Percentiles rank a stretch among this genome's conserved stretches.
phyloP scores from a whole-genome alignment of 164 flowering plant genomes.

The Magnolia kwangsiensis region DNA sequence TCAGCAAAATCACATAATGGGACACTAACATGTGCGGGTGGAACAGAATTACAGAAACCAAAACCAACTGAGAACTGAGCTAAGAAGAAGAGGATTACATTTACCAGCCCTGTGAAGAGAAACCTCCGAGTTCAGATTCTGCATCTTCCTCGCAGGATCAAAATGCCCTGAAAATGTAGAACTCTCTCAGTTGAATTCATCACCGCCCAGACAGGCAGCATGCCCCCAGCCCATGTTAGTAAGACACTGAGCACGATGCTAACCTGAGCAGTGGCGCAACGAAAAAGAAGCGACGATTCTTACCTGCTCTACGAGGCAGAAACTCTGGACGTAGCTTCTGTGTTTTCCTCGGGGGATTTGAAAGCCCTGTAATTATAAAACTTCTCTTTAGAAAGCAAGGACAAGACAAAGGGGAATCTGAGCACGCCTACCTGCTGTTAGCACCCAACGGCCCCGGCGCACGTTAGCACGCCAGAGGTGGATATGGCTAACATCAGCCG shows the following conservation, averaged over 20 bases:
- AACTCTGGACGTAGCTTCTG: conserved; percentile 17
- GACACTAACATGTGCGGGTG: too few species aligned
- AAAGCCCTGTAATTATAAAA: conserved; percentile 1
- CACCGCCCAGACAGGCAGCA: not conserved
- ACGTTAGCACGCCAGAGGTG: too few species aligned
- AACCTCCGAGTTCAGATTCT: conserved; percentile 22
- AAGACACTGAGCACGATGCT: not conserved
- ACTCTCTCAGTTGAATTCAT: not conserved
- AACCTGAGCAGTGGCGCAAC: not conserved
- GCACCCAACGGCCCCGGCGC: too few species aligned
- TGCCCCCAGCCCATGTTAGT: not conserved
- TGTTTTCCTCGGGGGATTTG: not conserved
- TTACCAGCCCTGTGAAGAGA: conserved; percentile 87
- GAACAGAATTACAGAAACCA: not conserved
- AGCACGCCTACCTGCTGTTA: too few species aligned
- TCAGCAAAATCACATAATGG: not conserved
- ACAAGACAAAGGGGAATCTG: too few species aligned
- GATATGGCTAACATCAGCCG: too few species aligned
- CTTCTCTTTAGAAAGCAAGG: too few species aligned
- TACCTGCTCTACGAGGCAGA: conserved; percentile 87
- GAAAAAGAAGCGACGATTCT: not conserved
- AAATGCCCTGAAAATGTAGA: conserved; percentile 1
- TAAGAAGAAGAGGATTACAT: not conserved
- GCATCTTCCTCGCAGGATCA: not conserved
- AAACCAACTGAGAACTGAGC: not conserved